Evolutionary conservation across 2,329 filamentous ascomycete species (phyloP), one percentile per base, ranked within the genome.

Genomic region (Apiospora phragmitis): DNA sequence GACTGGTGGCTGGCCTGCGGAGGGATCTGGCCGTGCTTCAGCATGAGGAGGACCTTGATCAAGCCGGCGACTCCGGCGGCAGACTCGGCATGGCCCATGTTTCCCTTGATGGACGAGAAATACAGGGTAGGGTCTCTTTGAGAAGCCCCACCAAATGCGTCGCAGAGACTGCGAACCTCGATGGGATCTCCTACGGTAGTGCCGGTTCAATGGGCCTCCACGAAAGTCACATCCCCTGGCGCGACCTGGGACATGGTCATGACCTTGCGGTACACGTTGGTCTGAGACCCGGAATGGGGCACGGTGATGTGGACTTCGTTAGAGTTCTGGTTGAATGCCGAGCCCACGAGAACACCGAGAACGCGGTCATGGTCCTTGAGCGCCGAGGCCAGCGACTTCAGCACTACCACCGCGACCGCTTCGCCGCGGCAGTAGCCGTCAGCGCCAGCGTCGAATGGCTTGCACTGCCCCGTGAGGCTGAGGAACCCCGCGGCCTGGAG

Each of bases 371-470:
- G 81, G 43, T 87, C 86, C 5, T 75, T 74, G 0, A 88, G 43
- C 0, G 88, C 88, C 51, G 81, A 77, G 1, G 80, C 78, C 0
- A 88, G 76, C 5, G 75, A 80, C 77, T 89, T 90, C 0, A 90
- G 73, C 1, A 88, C 74, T 0, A 90, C 74, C 0, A 81, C 75
- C 0, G 76, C 84, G 2, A 82, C 77, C 0, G 84, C 88, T 70
- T 90, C 88, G 1, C 83, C 86, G 3, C 87, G 80, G 14, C 83
- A 87, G 73, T 89, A 90, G 0, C 88, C 88, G 71, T 87, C 82
- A 1, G 83, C 87, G 3, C 75, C 74, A 1, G 78, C 73, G 68
- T 86, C 85, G 49, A 83, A 85, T 14, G 77, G 76, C 49, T 80
- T 76, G 68, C 75, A 79, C 24, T 74, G 75, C 1, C 77, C 77